Conservation (phyloP, 2,329 filamentous ascomycete species). For the Colletotrichum scovillei region DNA sequence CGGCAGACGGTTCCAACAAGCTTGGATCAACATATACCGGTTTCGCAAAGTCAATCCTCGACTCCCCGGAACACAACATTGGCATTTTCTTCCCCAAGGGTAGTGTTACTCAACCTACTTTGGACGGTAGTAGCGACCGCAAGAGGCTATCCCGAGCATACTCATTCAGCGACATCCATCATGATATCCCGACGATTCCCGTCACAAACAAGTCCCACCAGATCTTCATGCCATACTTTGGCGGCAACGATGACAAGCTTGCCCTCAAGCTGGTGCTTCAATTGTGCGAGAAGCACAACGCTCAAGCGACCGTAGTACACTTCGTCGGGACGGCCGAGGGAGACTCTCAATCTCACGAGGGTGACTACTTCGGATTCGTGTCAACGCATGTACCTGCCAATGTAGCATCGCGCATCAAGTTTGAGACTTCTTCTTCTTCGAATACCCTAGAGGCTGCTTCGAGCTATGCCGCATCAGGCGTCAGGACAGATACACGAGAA, state of each 20-base stretch:
- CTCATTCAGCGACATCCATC: constrained; percentile 67
- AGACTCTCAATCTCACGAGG: constrained; percentile 11
- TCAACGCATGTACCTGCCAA: constrained; percentile 38
- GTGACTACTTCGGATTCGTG: constrained; percentile 42
- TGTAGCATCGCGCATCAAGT: constrained; percentile 39
- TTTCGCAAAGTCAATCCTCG: constrained; percentile 78
- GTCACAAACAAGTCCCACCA: constrained; percentile 79
- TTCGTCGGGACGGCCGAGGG: constrained; percentile 41
- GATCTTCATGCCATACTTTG: constrained; percentile 89
- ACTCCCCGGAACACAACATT: constrained; percentile 72
- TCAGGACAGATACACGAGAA: constrained; percentile 22
- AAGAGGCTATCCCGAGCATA: constrained; percentile 60
- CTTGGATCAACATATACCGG: constrained; percentile 68
- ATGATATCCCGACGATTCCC: constrained; percentile 63
- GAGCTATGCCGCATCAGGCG: constrained; percentile 22
- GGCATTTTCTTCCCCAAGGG: constrained; percentile 85
- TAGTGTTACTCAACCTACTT: constrained; percentile 57
- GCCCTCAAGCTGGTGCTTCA: constrained; percentile 87
- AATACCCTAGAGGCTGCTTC: constrained; percentile 22
- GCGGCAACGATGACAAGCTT: constrained; percentile 82
- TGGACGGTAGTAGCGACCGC: constrained; percentile 44
- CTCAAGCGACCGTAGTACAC: constrained; percentile 80
- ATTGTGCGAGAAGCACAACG: constrained; percentile 80
- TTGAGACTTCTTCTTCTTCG: constrained; percentile 32
- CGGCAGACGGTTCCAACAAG: constrained; percentile 43